Evolutionary conservation across 1,139 yeast genomes (phyloP).

Genomic region (Groenewaldozyma sp.): DNA sequence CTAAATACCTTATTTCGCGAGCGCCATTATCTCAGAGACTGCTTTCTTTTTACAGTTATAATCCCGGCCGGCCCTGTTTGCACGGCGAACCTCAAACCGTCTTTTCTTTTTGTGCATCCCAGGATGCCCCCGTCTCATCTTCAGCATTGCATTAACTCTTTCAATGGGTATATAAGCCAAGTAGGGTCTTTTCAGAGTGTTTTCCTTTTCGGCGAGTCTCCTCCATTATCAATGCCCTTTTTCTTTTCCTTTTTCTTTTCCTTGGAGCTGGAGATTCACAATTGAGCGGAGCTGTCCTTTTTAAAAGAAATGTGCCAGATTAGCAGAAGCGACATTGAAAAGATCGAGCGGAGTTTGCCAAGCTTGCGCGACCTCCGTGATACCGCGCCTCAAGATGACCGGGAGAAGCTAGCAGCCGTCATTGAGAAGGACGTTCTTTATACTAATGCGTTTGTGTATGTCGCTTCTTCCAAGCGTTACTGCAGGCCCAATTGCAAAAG

Average conservation of each 20-base stretch:
- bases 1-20: too few species aligned
- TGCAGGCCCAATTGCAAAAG: constrained; percentile 17
- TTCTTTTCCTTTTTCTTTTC: neutral
- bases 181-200: too few species aligned
- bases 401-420: constrained; percentile 4
- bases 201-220: too few species aligned
- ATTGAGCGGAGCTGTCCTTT: too few species aligned
- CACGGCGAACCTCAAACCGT: too few species aligned
- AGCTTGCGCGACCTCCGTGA: neutral
- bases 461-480: constrained; percentile 4
- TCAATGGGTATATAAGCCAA: too few species aligned
- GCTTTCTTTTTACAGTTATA: too few species aligned
- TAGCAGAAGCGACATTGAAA: neutral
- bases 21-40: too few species aligned
- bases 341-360: neutral
- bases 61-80: too few species aligned
- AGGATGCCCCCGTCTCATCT: too few species aligned
- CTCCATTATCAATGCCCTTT: neutral
- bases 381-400: neutral
- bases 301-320: neutral
- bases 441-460: constrained; percentile 9
- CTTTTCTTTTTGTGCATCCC: too few species aligned
- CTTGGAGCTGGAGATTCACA: neutral
- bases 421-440: constrained; percentile 5
- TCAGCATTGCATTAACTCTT: too few species aligned